Evolutionary conservation across 2,329 filamentous ascomycete genomes (phyloP), one percentile per base, ranked within the genome.

Genomic region (Lecanicillium sp.): DNA sequence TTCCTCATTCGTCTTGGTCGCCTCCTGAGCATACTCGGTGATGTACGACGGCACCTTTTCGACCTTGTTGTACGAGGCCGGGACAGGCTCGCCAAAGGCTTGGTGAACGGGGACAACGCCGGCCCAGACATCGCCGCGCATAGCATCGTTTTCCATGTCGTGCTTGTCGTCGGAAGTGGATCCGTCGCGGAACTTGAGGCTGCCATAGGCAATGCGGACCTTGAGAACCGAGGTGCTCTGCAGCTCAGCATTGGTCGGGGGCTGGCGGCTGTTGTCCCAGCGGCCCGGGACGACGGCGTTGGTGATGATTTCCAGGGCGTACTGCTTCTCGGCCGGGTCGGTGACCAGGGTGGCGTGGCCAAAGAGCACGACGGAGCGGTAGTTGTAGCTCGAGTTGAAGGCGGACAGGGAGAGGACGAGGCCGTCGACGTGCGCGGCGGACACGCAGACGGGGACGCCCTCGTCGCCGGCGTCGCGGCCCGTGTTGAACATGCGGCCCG

Each of bases 371-470:
- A 84, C 84, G 29, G 81, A 87, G 45, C 86, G 84, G 65, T 92
- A 94, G 67, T 94, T 90, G 68, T 87, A 89, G 64, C 77, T 85
- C 66, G 94, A 86, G 43, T 75, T 77, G 65, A 86, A 84, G 11
- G 87, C 84, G 0, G 87, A 87, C 12, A 94, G 72, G 15, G 84
- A 75, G 22, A 94, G 75, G 8, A 94, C 79, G 37, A 92, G 67
- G 29, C 87, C 87, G 62, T 94, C 86, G 29, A 94, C 63, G 54
- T 83, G 79, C 33, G 79, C 84, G 2, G 84, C 84, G 17, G 81
- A 73, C 25, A 92, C 68, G 52, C 77, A 83, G 30, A 94, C 64
- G 2, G 87, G 84, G 15, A 94, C 60, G 9, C 81, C 81, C 17
- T 66, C 51, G 3, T 35, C 36, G 2, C 33, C 40, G 11, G 41